These are phyloP conservation scores for Lycium ferocissimum DNA, from an alignment of 257 asterid species.

Conservation along the genomic window DNA sequence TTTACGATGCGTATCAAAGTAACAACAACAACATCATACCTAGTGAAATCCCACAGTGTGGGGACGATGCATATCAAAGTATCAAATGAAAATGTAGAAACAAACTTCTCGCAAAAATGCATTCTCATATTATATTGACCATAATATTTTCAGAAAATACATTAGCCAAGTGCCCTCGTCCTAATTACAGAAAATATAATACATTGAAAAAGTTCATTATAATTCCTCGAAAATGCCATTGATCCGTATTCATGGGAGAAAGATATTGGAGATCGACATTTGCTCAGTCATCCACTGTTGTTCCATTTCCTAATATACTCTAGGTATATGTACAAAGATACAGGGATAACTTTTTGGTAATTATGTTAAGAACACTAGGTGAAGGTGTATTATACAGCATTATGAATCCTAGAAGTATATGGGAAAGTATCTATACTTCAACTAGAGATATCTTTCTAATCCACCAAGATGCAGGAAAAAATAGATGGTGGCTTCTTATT, in stretches of 20 bases:
- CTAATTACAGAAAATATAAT: conserved; percentile 2
- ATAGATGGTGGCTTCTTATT: conserved; percentile 33
- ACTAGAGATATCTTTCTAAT: conserved; percentile 27
- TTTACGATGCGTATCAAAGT: background rate
- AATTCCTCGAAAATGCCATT: conserved; percentile 13
- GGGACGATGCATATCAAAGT: too few species aligned
- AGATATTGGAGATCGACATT: conserved; percentile 10
- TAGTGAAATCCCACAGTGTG: too few species aligned
- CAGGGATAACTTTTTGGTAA: background rate
- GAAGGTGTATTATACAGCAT: conserved; percentile 38
- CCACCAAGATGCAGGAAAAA: conserved; percentile 28
- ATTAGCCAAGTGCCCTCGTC: background rate
- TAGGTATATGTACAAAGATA: conserved; percentile 11
- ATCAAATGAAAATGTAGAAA: background rate
- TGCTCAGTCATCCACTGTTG: conserved; percentile 18
- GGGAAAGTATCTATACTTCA: conserved; percentile 25
- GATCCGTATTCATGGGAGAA: conserved; percentile 9
- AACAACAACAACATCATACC: too few species aligned
- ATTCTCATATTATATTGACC: background rate
- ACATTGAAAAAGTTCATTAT: background rate
- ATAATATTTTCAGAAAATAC: background rate
- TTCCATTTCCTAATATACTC: conserved; percentile 12
- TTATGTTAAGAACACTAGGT: background rate
- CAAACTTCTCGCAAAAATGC: background rate
- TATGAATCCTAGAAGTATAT: conserved; percentile 31